Percentiles rank a stretch among this genome's conserved stretches.
Conservation (phyloP, 352 stramenopile species). For the Thraustotheca clavata region DNA sequence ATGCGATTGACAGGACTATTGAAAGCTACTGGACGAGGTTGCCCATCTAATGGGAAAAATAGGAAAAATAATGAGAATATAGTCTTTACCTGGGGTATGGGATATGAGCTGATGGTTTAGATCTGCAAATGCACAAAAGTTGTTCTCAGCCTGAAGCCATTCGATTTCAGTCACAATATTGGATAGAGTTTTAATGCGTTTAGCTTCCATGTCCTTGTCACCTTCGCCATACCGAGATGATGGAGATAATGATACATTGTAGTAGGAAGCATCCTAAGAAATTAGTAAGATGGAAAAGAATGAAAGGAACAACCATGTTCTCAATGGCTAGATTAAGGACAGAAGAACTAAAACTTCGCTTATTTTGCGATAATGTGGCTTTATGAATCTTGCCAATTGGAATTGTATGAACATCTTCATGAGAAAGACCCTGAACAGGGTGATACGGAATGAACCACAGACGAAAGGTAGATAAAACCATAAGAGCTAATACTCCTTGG, state of each 20-base stretch:
- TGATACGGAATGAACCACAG: constrained; percentile 81
- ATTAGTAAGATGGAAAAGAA: neutral
- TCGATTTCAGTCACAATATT: constrained; percentile 77
- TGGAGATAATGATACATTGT: neutral
- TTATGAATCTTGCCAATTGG: constrained; percentile 70
- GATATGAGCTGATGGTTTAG: constrained; percentile 52
- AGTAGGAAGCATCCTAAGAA: constrained; percentile 2
- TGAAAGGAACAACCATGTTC: constrained; percentile 45
- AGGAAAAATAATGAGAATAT: too few relatives aligned
- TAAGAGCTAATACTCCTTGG: constrained; percentile 66
- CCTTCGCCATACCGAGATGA: constrained; percentile 11
- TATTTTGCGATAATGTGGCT: constrained; percentile 65
- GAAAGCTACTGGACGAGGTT: too few relatives aligned
- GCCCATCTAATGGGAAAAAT: too few relatives aligned
- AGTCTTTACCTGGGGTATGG: neutral
- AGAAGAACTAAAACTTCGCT: constrained; percentile 63
- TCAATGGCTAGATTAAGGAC: constrained; percentile 68
- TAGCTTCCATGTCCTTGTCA: constrained; percentile 65
- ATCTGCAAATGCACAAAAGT: constrained; percentile 66
- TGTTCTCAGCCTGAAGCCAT: constrained; percentile 78
- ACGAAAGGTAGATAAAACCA: constrained; percentile 76
- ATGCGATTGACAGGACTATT: too few relatives aligned
- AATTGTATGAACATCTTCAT: constrained; percentile 81
- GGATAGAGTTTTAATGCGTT: constrained; percentile 68
- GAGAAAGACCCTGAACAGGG: constrained; percentile 53